Percentiles rank a stretch among this genome's conserved stretches.
Evolutionary conservation across 2,329 filamentous ascomycete genomes (phyloP).

Genomic region (Trichoderma brevicompactum): DNA sequence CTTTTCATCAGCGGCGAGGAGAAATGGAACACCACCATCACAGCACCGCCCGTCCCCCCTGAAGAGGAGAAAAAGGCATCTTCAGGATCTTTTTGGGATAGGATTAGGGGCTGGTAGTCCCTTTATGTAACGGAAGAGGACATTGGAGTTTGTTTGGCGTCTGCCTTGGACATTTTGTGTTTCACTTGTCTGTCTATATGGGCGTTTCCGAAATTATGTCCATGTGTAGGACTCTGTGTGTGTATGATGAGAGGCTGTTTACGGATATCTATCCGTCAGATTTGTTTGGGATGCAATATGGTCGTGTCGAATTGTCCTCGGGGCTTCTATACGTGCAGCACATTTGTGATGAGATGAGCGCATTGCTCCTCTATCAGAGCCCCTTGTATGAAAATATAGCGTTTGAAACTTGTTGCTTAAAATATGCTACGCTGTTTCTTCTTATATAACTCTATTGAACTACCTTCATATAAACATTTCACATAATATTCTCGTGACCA

Average conservation of each 20-base stretch:
- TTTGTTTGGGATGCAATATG: conserved; percentile 1
- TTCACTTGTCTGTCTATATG: not conserved
- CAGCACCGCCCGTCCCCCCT: conserved; percentile 46
- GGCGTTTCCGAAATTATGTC: not conserved
- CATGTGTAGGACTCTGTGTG: not conserved
- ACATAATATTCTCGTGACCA: too few species aligned
- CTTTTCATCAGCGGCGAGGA: conserved; percentile 82
- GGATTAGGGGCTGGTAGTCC: conserved; percentile 28
- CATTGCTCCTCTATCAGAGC: not conserved
- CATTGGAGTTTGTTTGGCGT: conserved; percentile 22
- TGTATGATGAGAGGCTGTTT: not conserved
- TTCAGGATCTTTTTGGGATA: conserved; percentile 53
- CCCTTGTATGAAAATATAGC: conserved; percentile 3
- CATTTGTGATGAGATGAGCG: not conserved
- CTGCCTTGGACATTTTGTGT: not conserved
- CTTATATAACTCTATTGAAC: not conserved
- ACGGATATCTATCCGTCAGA: not conserved
- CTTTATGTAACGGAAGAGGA: not conserved
- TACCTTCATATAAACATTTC: not conserved
- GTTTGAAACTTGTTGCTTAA: not conserved
- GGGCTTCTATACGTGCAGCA: not conserved
- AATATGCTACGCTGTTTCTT: not conserved
- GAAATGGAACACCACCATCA: conserved; percentile 69
- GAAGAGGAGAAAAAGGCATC: conserved; percentile 37
- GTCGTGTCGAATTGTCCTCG: not conserved